Evolutionary conservation across 805 yeast genomes (phyloP).

Genomic region (Saccharomycopsis schoenii): DNA sequence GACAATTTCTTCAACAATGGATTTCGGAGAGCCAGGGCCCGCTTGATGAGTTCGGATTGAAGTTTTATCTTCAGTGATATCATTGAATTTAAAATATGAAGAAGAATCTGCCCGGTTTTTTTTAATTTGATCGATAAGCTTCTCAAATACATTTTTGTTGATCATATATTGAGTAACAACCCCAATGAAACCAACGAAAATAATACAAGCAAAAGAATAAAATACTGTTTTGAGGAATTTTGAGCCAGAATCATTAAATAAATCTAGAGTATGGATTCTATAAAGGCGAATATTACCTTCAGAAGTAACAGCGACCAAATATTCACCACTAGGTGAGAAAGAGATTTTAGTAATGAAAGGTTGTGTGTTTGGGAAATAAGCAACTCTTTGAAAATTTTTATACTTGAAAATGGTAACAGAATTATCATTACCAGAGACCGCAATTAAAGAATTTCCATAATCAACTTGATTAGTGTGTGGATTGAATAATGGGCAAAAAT

Average conservation of each 20-base stretch:
- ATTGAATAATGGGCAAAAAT: constrained; percentile 23
- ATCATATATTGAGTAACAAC: constrained; percentile 26
- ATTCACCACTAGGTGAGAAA: constrained; percentile 58
- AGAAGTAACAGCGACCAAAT: constrained; percentile 66
- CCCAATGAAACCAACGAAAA: constrained; percentile 28
- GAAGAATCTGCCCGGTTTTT: constrained; percentile 17
- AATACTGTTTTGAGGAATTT: constrained; percentile 30
- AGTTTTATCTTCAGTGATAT: constrained; percentile 2
- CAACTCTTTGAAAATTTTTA: constrained; percentile 41
- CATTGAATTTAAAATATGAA: constrained; percentile 17
- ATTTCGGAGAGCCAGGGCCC: constrained; percentile 21
- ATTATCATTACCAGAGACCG: constrained; percentile 45
- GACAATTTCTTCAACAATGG: constrained; percentile 17
- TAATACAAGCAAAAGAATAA: constrained; percentile 23
- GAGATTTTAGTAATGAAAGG: constrained; percentile 62
- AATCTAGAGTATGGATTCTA: constrained; percentile 41
- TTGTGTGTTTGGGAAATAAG: constrained; percentile 53
- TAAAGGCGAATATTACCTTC: constrained; percentile 62
- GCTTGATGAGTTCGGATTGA: constrained; percentile 5
- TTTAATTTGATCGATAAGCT: constrained; percentile 17
- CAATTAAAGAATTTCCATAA: constrained; percentile 23
- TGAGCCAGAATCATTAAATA: constrained; percentile 22
- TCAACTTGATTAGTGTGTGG: constrained; percentile 17
- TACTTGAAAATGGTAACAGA: constrained; percentile 50
- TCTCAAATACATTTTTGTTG: constrained; percentile 16